Percentiles rank a stretch among this genome's conserved stretches.
These are phyloP conservation scores for Fraxinus albicans DNA, from an alignment of 305 asterid genomes.

Conservation along the genomic window DNA sequence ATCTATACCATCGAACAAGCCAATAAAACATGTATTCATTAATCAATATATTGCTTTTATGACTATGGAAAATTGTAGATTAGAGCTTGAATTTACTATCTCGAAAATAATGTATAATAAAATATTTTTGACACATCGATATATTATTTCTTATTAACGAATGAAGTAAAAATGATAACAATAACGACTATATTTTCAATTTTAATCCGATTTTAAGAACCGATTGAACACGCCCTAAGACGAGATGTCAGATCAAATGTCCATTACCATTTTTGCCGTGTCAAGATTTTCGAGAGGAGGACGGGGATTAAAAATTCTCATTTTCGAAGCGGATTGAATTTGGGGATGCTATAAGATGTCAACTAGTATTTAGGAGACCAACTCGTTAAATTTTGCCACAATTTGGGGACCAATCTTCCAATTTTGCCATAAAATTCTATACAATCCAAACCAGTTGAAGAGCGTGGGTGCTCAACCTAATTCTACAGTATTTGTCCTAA, in stretches of 20 bases:
- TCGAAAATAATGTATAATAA: not conserved
- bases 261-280: not conserved
- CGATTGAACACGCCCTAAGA: no score
- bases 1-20: no score
- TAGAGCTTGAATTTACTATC: no score
- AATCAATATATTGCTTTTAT: not conserved
- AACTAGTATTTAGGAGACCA: not conserved
- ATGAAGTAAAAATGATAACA: not conserved
- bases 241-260: not conserved
- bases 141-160: no score
- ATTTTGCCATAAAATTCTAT: not conserved
- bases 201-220: no score
- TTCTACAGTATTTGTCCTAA: conserved; percentile 2
- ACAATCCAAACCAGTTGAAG: not conserved
- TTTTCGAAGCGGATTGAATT: not conserved
- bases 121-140: not conserved
- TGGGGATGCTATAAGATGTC: not conserved
- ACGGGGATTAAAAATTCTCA: not conserved
- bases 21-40: not conserved
- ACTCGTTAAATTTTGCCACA: not conserved
- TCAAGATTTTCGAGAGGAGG: not conserved
- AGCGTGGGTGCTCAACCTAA: conserved; percentile 16
- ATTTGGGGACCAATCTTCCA: not conserved
- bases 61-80: not conserved
- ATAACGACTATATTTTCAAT: no score